A percentile compares a stretch with the other conserved stretches of the same genome.
Conservation (phyloP, 1,139 yeast genomes). For the Taiozyma onychis region DNA sequence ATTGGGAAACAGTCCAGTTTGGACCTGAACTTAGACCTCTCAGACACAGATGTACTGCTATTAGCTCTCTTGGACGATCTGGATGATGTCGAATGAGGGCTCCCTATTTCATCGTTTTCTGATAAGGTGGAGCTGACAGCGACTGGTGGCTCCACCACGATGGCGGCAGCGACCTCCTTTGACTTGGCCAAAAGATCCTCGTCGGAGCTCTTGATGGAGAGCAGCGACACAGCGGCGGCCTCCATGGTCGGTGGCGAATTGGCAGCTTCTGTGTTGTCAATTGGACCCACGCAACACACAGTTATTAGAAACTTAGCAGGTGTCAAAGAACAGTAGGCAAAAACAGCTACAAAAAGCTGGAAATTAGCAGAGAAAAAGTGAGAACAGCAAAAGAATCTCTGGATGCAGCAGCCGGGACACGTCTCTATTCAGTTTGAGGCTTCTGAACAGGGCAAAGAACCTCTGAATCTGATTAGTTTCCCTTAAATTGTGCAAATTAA, state of each 20-base stretch:
- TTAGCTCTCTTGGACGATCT: constrained; percentile 19
- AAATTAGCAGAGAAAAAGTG: neutral
- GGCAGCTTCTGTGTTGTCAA: neutral
- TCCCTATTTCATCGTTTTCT: neutral
- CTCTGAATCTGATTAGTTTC: neutral
- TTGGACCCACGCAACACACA: neutral
- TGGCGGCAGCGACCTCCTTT: neutral
- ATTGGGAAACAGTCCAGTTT: constrained; percentile 13
- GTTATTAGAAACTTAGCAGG: neutral
- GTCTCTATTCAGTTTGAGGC: neutral
- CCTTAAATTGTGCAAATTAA: neutral
- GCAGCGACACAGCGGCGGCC: neutral
- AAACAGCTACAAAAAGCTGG: neutral
- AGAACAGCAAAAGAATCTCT: neutral
- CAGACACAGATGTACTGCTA: constrained; percentile 14
- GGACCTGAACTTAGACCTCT: constrained; percentile 22
- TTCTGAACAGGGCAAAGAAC: neutral
- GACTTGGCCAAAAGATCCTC: neutral
- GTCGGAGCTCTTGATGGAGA: neutral
- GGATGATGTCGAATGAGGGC: neutral
- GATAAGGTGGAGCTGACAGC: neutral
- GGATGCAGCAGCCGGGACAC: neutral
- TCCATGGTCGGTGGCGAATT: neutral
- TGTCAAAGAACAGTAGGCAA: neutral
- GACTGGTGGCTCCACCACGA: neutral